phyloP scores from a whole-genome alignment of 2,329 filamentous ascomycete species.

The Hymenoscyphus occultus region DNA sequence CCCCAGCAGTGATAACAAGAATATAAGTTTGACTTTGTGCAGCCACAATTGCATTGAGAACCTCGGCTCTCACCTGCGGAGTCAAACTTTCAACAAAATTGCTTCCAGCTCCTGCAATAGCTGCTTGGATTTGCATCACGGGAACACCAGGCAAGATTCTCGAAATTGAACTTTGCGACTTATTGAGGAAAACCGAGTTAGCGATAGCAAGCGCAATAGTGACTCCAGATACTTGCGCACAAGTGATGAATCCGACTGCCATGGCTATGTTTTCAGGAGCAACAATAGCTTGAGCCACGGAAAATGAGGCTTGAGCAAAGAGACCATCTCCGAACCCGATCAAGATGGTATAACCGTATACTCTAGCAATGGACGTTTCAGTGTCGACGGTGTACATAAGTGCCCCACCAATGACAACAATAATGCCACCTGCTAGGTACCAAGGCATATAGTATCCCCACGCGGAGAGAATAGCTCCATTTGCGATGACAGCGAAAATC shows the following conservation, averaged over 20 bases:
- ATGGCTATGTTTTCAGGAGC: slow-evolving; percentile 32
- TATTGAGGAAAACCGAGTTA: slow-evolving; percentile 40
- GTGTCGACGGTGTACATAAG: slow-evolving; percentile 36
- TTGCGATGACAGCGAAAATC: slow-evolving; percentile 36
- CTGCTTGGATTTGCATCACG: slow-evolving; percentile 30
- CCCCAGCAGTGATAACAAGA: slow-evolving; percentile 36
- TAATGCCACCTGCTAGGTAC: slow-evolving; percentile 38
- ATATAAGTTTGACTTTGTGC: slow-evolving; percentile 38
- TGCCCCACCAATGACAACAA: slow-evolving; percentile 37
- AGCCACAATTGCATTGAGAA: slow-evolving; percentile 36
- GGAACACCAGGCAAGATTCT: slow-evolving; percentile 32
- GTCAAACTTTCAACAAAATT: slow-evolving; percentile 26
- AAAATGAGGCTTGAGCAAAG: slow-evolving; percentile 39
- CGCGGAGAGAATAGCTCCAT: slow-evolving; percentile 36
- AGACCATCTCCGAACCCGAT: slow-evolving; percentile 42
- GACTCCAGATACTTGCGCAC: slow-evolving; percentile 38
- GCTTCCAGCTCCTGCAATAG: slow-evolving; percentile 33
- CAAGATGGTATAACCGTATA: slow-evolving; percentile 40
- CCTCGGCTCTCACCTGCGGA: slow-evolving; percentile 17
- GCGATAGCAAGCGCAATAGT: slow-evolving; percentile 41
- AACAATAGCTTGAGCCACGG: slow-evolving; percentile 40
- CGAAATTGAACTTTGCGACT: slow-evolving; percentile 33
- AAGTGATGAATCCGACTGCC: slow-evolving; percentile 41
- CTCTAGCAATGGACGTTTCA: slow-evolving; percentile 26
- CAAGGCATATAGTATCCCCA: slow-evolving; percentile 42